Conservation (phyloP, 495 filamentous ascomycete species). For the Neurospora tetraspora region DNA sequence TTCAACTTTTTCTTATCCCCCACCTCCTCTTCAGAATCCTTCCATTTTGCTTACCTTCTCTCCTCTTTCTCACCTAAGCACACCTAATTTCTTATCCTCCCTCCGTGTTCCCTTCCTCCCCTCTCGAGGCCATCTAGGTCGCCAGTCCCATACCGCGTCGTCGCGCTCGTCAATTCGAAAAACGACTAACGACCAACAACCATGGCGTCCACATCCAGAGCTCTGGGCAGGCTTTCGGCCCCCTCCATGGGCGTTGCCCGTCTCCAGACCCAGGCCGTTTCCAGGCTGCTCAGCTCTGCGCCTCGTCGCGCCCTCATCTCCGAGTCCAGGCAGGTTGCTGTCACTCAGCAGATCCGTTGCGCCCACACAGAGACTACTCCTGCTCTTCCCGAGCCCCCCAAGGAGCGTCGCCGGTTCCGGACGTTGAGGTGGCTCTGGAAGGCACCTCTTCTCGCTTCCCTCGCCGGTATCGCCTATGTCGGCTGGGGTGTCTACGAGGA, state of each 20-base stretch:
- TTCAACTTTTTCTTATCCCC: constrained; percentile 1
- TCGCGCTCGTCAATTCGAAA: constrained; percentile 17
- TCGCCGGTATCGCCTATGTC: constrained; percentile 59
- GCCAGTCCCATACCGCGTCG: neutral
- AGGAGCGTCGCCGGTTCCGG: constrained; percentile 33
- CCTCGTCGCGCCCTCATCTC: constrained; percentile 14
- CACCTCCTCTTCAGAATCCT: constrained; percentile 1
- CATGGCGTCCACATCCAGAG: constrained; percentile 25
- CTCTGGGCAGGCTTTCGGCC: constrained; percentile 22
- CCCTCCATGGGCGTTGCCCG: constrained; percentile 14
- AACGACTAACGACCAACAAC: constrained; percentile 2
- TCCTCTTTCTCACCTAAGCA: neutral
- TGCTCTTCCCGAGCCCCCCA: constrained; percentile 17
- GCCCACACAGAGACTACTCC: constrained; percentile 27
- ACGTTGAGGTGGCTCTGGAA: constrained; percentile 55
- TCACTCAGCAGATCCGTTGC: constrained; percentile 30
- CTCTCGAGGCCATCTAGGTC: neutral
- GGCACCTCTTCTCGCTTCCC: constrained; percentile 55
- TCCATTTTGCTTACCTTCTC: neutral
- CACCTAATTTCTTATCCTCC: neutral
- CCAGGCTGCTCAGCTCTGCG: constrained; percentile 17
- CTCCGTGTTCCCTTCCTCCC: neutral
- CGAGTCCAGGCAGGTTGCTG: constrained; percentile 10
- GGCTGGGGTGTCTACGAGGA: constrained; percentile 73
- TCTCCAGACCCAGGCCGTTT: constrained; percentile 12